A percentile compares a stretch with the other conserved stretches of the same genome.
Evolutionary conservation across 1,284 basidiomycete species (phyloP).

Genomic region (Malassezia restricta): DNA sequence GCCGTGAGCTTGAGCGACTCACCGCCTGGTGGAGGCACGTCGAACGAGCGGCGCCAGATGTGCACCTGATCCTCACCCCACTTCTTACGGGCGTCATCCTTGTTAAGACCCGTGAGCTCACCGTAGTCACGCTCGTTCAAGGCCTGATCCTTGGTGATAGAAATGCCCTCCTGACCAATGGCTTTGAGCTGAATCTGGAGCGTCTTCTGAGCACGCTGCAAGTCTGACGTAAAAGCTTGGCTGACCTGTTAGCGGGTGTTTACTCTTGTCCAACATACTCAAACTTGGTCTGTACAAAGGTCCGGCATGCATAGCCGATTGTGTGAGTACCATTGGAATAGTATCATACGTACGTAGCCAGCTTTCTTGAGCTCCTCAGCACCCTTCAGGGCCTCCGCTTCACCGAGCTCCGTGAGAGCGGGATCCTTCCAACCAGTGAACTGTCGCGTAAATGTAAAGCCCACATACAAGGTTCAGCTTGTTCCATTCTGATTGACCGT

Average conservation of each 20-base stretch:
- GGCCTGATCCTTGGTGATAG: slow-evolving; percentile 46
- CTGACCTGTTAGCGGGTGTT: slow-evolving; percentile 25
- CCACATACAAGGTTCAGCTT: slow-evolving; percentile 39
- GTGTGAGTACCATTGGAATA: not conserved
- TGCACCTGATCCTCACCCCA: slow-evolving; percentile 49
- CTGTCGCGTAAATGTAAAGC: slow-evolving; percentile 1
- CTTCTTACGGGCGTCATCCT: slow-evolving; percentile 48
- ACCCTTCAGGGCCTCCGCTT: slow-evolving; percentile 42
- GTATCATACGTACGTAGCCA: slow-evolving; percentile 27
- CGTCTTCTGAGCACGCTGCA: slow-evolving; percentile 48
- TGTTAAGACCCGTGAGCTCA: slow-evolving; percentile 48
- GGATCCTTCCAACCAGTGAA: slow-evolving; percentile 47
- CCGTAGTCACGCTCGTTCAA: slow-evolving; percentile 49
- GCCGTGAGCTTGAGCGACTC: slow-evolving; percentile 48
- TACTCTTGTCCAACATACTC: slow-evolving; percentile 16
- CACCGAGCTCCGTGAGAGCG: slow-evolving; percentile 42
- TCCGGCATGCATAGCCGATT: not conserved
- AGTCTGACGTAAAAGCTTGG: slow-evolving; percentile 48
- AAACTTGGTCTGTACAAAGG: slow-evolving; percentile 16
- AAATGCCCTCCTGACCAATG: slow-evolving; percentile 46
- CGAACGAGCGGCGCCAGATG: slow-evolving; percentile 47
- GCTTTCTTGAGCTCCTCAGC: slow-evolving; percentile 41
- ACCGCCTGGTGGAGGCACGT: slow-evolving; percentile 48
- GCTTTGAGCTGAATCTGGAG: slow-evolving; percentile 48
- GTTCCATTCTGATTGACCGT: slow-evolving; percentile 47